Conservation (phyloP, 2,329 filamentous ascomycete genomes). For the Aspergillus ochraceus region DNA sequence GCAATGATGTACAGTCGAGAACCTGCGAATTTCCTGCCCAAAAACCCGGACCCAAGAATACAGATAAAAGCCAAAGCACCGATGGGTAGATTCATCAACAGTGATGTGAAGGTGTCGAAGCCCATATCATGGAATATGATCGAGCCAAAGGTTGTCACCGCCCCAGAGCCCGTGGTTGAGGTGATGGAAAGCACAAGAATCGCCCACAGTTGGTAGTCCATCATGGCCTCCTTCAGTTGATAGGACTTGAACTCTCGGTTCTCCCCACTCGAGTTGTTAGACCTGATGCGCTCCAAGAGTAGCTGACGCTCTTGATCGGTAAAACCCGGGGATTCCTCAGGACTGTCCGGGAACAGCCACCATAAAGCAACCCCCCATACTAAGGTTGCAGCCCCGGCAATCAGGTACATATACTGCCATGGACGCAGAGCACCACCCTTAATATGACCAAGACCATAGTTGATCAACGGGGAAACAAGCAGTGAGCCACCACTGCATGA, state of each 20-base stretch:
- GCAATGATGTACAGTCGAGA: constrained; percentile 7
- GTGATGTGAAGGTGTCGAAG: constrained; percentile 6
- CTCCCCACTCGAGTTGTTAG: too few relatives aligned
- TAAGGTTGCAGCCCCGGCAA: constrained; percentile 6
- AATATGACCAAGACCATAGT: constrained; percentile 14
- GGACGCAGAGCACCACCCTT: constrained; percentile 1
- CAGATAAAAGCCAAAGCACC: constrained; percentile 9
- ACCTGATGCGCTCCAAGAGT: too few relatives aligned
- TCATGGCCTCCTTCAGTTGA: too few relatives aligned
- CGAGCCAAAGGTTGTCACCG: constrained; percentile 11
- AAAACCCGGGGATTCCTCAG: constrained; percentile 4
- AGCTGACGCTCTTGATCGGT: background rate
- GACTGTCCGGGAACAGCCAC: constrained; percentile 11
- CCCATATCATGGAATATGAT: constrained; percentile 14
- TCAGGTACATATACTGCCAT: constrained; percentile 16
- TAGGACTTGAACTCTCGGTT: too few relatives aligned
- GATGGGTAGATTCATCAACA: constrained; percentile 10
- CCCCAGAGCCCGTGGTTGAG: constrained; percentile 6
- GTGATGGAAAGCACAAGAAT: constrained; percentile 2
- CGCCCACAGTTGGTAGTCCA: too few relatives aligned
- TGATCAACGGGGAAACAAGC: constrained; percentile 12
- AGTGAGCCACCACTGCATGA: constrained; percentile 13
- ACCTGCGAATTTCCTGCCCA: constrained; percentile 7
- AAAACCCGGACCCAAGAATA: constrained; percentile 10
- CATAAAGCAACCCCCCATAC: constrained; percentile 8